Evolutionary conservation across 116 monocot species (phyloP), one percentile per base, ranked within the genome.

Genomic region (Papilionanthe hybrid): DNA sequence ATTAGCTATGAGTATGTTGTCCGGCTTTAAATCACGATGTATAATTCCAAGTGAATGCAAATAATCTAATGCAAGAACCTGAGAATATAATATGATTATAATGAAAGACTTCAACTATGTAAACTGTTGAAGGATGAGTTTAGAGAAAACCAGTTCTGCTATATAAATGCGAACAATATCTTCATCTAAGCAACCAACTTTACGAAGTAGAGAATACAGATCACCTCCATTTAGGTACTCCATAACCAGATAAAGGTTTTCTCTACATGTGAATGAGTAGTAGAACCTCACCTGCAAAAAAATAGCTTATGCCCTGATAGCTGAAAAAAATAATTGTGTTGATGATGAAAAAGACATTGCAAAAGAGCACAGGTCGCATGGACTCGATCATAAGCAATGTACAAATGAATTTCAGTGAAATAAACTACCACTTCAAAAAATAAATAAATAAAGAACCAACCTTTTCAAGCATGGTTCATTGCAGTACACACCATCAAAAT

Each of bases 21-120:
- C 92, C n/a, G 94, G 94, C 82, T 94, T 94, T 80, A 94, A 82
- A 85, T 94, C 94, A 75, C 91, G 94, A 81, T 94, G 94, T 65
- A 89, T 85, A 50, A 94, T 91, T 65, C 90, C 89, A 23, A 90
- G 77, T 37, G 92, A 94, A 80, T 94, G 94, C 49, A 94, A 85
- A 83, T 94, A 94, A 80, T 94, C 94, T 76, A 94, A 84, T 55
- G 92, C 94, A 90, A 94, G 94, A 84, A 94, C 92, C 94, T 94
- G 56, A 47, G 75, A 77, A 23, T 7, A 50, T 50, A 53, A 48
- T 73, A 73, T 9, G 72, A 74, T n/a, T 49, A 80, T 18, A 48
- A 83, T 25, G 53, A 81, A 5, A 55, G 44, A 29, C 3, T 73
- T 73, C 44, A 73, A 73, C 4, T 45, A 73, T 6, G 44, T n/a